Percentiles rank a stretch among this genome's conserved stretches.
phyloP scores from a whole-genome alignment of 108 stramenopile species.

The Nannochloropsis oceanica region DNA sequence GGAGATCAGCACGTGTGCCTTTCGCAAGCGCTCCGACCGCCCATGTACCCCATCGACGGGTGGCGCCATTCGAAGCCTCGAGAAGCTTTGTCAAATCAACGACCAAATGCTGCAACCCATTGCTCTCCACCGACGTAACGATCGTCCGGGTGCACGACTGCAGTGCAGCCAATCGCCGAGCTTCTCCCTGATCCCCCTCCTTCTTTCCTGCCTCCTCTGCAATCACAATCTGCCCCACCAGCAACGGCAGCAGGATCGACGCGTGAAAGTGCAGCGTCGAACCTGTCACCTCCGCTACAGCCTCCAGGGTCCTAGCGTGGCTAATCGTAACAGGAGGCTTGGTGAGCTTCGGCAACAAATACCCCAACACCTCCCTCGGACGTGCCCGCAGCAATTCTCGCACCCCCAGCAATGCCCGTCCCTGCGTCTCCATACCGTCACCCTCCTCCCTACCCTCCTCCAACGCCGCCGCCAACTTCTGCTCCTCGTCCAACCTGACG shows the following conservation, averaged over 20 bases:
- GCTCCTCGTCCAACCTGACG: conserved; percentile 46
- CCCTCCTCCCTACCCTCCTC: conserved; percentile 2
- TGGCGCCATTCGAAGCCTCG: neutral
- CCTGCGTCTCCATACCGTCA: conserved; percentile 38
- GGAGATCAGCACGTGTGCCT: neutral
- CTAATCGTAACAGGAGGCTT: conserved; percentile 55
- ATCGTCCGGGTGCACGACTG: conserved; percentile 5
- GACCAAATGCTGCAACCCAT: neutral
- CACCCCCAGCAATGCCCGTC: conserved; percentile 75
- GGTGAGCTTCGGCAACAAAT: conserved; percentile 77
- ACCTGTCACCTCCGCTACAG: conserved; percentile 67
- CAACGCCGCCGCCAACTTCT: neutral
- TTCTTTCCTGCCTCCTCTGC: neutral
- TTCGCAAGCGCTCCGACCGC: neutral
- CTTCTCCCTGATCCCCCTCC: neutral
- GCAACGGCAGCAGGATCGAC: conserved; percentile 42
- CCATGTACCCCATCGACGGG: neutral
- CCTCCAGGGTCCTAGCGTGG: conserved; percentile 68
- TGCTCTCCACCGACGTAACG: conserved; percentile 4
- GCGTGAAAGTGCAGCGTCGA: conserved; percentile 60
- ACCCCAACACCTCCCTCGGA: conserved; percentile 75
- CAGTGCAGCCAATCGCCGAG: conserved; percentile 1
- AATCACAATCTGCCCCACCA: conserved; percentile 5
- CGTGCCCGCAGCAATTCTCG: conserved; percentile 74
- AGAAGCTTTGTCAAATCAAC: neutral